Percentiles rank a stretch among this genome's conserved stretches.
phyloP scores from a whole-genome alignment of 2,329 filamentous ascomycete species.

The Capronia epimyces region DNA sequence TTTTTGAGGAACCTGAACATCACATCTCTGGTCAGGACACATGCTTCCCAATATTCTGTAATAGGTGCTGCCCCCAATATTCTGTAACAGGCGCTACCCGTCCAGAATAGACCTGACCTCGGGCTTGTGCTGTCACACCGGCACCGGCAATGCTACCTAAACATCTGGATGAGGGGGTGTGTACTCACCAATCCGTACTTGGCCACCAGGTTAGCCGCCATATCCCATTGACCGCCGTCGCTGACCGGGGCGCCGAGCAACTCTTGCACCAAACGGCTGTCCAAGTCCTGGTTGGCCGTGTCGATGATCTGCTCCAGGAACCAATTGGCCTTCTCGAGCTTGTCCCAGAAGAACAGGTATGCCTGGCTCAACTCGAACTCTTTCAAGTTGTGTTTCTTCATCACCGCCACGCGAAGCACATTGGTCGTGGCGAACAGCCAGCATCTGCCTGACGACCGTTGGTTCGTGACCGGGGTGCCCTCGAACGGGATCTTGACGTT shows the following conservation, averaged over 20 bases:
- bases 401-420: constrained; percentile 80
- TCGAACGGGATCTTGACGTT: constrained; percentile 77
- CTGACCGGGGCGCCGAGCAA: constrained; percentile 63
- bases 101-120: background rate
- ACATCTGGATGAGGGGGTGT: too few relatives aligned
- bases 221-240: constrained; percentile 88
- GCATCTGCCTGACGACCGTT: constrained; percentile 74
- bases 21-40: too few relatives aligned
- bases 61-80: background rate
- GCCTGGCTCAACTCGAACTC: constrained; percentile 81
- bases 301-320: constrained; percentile 80
- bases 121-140: too few relatives aligned
- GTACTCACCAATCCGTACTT: constrained; percentile 70
- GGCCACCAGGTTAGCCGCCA: constrained; percentile 76
- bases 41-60: background rate
- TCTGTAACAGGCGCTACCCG: background rate
- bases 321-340: constrained; percentile 85
- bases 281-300: constrained; percentile 64
- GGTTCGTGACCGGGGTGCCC: constrained; percentile 77
- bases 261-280: constrained; percentile 65
- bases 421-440: constrained; percentile 94
- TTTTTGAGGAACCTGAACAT: constrained; percentile 57
- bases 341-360: constrained; percentile 91
- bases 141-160: too few relatives aligned
- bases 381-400: constrained; percentile 73